Conservation (phyloP, 2,329 filamentous ascomycete species). For the Alternaria sp. region DNA sequence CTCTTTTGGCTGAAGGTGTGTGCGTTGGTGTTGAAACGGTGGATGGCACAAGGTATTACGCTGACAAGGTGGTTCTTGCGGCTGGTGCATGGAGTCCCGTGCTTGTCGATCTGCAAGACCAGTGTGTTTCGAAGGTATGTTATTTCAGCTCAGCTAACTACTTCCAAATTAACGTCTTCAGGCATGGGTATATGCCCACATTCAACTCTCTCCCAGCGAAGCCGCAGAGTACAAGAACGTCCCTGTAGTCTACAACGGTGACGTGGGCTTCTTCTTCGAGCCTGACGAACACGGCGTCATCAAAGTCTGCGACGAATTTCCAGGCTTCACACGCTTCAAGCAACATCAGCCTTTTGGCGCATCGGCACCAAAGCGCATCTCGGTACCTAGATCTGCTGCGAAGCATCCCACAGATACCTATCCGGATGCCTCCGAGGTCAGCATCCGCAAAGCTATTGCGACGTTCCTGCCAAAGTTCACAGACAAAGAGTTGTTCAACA, state of each 20-base stretch:
- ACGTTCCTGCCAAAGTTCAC: constrained; percentile 53
- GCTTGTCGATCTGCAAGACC: constrained; percentile 38
- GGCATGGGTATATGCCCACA: constrained; percentile 62
- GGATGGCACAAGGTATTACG: constrained; percentile 52
- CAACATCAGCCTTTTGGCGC: constrained; percentile 53
- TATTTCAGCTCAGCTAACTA: neutral
- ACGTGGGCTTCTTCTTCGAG: constrained; percentile 59
- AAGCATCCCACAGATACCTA: constrained; percentile 52
- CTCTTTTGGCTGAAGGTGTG: constrained; percentile 47
- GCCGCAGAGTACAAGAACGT: constrained; percentile 56
- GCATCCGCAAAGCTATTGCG: constrained; percentile 43
- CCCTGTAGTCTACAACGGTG: constrained; percentile 62
- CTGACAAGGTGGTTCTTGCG: constrained; percentile 54
- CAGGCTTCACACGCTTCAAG: constrained; percentile 52
- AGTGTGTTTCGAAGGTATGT: constrained; percentile 60
- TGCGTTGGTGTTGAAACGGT: constrained; percentile 53
- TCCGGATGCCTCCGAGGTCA: constrained; percentile 55
- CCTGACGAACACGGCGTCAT: constrained; percentile 55
- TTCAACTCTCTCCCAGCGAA: constrained; percentile 58
- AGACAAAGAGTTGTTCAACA: constrained; percentile 51
- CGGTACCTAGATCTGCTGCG: constrained; percentile 56
- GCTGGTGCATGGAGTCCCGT: constrained; percentile 44
- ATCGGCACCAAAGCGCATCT: constrained; percentile 58
- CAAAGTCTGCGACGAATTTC: constrained; percentile 64
- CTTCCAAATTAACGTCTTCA: neutral